Conservation (phyloP, 352 stramenopile species). For the Phytophthora constricta region DNA sequence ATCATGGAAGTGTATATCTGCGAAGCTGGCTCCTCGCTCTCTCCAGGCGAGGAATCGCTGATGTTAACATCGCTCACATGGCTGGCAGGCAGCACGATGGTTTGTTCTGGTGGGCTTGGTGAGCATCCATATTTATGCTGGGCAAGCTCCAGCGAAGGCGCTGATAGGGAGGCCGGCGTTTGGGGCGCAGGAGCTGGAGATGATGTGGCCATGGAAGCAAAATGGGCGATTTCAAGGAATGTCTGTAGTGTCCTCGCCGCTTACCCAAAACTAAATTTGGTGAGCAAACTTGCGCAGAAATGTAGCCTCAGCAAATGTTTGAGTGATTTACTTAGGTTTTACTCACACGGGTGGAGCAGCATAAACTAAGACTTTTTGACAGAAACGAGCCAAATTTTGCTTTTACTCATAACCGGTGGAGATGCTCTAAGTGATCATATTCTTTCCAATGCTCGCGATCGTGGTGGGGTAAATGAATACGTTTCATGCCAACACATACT, state of each 20-base stretch:
- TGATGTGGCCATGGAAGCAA: neutral
- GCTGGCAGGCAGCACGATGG: no score
- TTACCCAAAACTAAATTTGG: neutral
- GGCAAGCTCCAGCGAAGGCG: no score
- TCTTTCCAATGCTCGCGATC: no score
- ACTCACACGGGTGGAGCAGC: neutral
- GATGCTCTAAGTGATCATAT: constrained; percentile 4
- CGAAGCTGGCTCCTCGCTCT: neutral
- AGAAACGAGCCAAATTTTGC: neutral
- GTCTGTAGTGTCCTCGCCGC: neutral
- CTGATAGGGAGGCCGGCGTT: neutral
- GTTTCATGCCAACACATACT: no score
- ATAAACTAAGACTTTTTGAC: neutral
- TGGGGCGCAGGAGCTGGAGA: neutral
- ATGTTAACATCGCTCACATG: neutral
- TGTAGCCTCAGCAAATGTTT: neutral
- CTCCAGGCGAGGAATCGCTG: neutral
- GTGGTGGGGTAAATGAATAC: no score
- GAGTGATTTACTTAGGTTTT: no score
- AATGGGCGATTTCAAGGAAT: neutral
- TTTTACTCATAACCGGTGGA: neutral
- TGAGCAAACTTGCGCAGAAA: neutral
- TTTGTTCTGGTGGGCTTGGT: no score
- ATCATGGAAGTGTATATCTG: no score
- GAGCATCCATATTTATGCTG: no score